These are phyloP conservation scores for Didymella pomorum DNA, from an alignment of 2,329 filamentous ascomycete genomes.

Conservation along the genomic window DNA sequence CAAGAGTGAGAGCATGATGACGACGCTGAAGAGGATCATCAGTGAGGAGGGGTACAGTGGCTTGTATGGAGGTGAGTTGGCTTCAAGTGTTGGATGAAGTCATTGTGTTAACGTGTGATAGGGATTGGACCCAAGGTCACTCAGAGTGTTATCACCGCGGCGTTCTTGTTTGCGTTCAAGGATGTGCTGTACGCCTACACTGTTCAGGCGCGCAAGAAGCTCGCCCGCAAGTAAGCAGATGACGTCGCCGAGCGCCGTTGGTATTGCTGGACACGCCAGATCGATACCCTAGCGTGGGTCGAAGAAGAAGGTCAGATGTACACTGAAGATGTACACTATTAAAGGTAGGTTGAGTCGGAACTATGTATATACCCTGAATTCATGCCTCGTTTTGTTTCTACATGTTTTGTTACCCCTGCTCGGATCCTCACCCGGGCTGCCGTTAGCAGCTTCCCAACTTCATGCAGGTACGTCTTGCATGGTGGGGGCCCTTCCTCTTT, in stretches of 20 bases:
- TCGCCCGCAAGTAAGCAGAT: conserved; percentile 51
- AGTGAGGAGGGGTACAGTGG: conserved; percentile 90
- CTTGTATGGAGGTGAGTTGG: conserved; percentile 81
- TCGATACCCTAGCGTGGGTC: neutral
- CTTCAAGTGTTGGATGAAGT: neutral
- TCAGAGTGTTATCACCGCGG: conserved; percentile 94
- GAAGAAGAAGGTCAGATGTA: neutral
- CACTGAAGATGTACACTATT: conserved; percentile 48
- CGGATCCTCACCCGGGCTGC: conserved; percentile 21
- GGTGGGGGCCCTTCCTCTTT: conserved; percentile 7
- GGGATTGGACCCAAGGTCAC: conserved; percentile 96
- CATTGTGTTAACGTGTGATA: conserved; percentile 48
- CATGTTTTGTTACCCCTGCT: neutral
- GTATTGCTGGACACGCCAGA: neutral
- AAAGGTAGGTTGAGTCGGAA: conserved; percentile 13
- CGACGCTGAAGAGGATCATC: conserved; percentile 80
- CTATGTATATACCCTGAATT: conserved; percentile 61
- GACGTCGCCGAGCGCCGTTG: neutral
- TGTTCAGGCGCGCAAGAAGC: conserved; percentile 66
- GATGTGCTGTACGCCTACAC: conserved; percentile 91
- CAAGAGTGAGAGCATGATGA: conserved; percentile 81
- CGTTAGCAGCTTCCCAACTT: conserved; percentile 14
- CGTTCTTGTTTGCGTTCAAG: conserved; percentile 97
- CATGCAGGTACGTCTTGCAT: conserved; percentile 8
- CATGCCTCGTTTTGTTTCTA: conserved; percentile 53